These are phyloP conservation scores for Euryodendron excelsum DNA, from an alignment of 148 eudicot genomes.

Conservation along the genomic window DNA sequence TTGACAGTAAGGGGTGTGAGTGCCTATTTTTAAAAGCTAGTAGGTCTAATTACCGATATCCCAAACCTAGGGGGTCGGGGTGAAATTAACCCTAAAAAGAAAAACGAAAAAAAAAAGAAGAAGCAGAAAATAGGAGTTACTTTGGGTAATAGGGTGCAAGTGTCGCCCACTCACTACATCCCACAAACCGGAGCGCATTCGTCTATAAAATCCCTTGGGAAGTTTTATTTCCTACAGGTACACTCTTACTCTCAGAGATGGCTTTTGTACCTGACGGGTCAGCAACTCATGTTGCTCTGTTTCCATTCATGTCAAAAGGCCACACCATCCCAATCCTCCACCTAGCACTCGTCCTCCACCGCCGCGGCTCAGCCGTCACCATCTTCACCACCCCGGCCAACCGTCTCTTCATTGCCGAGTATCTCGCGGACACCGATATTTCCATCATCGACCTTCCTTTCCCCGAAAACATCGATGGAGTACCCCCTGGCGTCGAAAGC, in stretches of 20 bases:
- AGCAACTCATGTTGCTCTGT: constrained; percentile 45
- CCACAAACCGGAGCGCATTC: too few relatives aligned
- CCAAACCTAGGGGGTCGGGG: too few relatives aligned
- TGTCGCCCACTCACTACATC: too few relatives aligned
- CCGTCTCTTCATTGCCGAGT: constrained; percentile 44
- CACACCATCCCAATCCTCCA: constrained; percentile 69
- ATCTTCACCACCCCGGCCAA: constrained; percentile 68
- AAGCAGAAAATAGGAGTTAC: too few relatives aligned
- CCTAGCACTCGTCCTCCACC: constrained; percentile 54
- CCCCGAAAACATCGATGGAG: constrained; percentile 21
- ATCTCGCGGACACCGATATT: constrained; percentile 24
- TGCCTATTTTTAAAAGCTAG: too few relatives aligned
- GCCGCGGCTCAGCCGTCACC: constrained; percentile 43
- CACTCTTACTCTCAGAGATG: not conserved
- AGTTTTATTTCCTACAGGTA: too few relatives aligned
- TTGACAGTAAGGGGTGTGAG: too few relatives aligned
- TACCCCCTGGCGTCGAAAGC: constrained; percentile 48
- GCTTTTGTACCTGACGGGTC: not conserved
- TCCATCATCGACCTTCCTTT: constrained; percentile 51
- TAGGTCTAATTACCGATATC: too few relatives aligned
- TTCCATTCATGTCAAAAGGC: constrained; percentile 88
- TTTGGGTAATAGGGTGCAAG: too few relatives aligned
- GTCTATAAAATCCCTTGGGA: too few relatives aligned
- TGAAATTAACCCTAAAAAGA: too few relatives aligned
- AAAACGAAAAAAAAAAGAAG: too few relatives aligned